Percentiles rank a stretch among this genome's conserved stretches.
Evolutionary conservation across 2,329 filamentous ascomycete genomes (phyloP).

Genomic region (Fusarium neocosmosporiellum): DNA sequence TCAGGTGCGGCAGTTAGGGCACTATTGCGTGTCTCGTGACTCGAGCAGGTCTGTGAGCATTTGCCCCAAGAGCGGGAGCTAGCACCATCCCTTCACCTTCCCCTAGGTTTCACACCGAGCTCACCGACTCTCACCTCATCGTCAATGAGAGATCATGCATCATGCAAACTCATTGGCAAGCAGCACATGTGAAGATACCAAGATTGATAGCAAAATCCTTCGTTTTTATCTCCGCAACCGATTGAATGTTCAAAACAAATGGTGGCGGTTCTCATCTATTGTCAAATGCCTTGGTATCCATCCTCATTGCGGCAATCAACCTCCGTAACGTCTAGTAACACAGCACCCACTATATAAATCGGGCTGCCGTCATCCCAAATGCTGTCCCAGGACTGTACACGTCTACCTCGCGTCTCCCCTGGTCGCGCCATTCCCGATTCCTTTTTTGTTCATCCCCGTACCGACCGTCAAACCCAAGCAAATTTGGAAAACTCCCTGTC

Average conservation of each 20-base stretch:
- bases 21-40: constrained; percentile 15
- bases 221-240: neutral
- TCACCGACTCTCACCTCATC: constrained; percentile 1
- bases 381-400: constrained; percentile 29
- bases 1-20: constrained; percentile 60
- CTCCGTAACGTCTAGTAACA: constrained; percentile 22
- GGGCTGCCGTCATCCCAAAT: constrained; percentile 7
- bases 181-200: neutral
- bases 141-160: neutral
- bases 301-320: constrained; percentile 12
- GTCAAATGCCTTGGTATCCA: constrained; percentile 24
- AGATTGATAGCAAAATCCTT: neutral
- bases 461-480: constrained; percentile 9
- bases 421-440: constrained; percentile 18
- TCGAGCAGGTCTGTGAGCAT: neutral
- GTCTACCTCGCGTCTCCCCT: constrained; percentile 23
- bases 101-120: neutral
- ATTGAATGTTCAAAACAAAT: neutral
- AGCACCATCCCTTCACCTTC: constrained; percentile 5
- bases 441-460: constrained; percentile 10
- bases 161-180: neutral
- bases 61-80: neutral
- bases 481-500: constrained; percentile 3
- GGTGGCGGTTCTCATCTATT: constrained; percentile 33
- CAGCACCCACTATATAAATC: neutral